These are phyloP conservation scores for Penicillium sp. DNA, from an alignment of 2,329 filamentous ascomycete genomes.

Conservation along the genomic window DNA sequence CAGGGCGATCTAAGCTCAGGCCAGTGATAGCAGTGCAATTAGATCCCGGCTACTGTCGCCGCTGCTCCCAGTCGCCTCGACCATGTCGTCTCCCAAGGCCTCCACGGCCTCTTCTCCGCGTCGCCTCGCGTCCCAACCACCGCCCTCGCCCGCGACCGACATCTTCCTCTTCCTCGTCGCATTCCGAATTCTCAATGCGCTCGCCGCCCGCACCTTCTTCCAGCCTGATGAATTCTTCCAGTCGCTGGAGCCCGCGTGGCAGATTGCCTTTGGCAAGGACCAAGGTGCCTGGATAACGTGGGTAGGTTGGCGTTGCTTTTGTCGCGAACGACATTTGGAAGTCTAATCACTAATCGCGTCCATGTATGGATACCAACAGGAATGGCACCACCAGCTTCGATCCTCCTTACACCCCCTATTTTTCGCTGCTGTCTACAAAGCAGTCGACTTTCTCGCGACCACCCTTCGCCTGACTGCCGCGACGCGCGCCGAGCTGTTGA, in stretches of 20 bases:
- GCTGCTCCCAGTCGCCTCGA: not conserved
- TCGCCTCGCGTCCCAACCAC: slow-evolving; percentile 12
- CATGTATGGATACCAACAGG: slow-evolving; percentile 55
- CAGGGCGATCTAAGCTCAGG: slow-evolving; percentile 5
- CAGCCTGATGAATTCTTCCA: slow-evolving; percentile 99
- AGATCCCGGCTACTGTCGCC: not conserved
- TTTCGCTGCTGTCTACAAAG: slow-evolving; percentile 74
- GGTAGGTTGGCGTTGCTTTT: slow-evolving; percentile 57
- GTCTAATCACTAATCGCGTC: slow-evolving; percentile 6
- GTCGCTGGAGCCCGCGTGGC: slow-evolving; percentile 91
- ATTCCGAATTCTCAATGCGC: slow-evolving; percentile 77
- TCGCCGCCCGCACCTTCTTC: slow-evolving; percentile 84
- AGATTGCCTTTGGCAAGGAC: slow-evolving; percentile 73
- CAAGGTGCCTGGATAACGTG: slow-evolving; percentile 94
- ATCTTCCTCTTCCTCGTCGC: slow-evolving; percentile 54
- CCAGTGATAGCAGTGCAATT: not conserved
- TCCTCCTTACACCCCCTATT: slow-evolving; percentile 89
- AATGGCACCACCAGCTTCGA: slow-evolving; percentile 86
- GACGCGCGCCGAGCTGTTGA: slow-evolving; percentile 65
- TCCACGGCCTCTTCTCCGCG: slow-evolving; percentile 6
- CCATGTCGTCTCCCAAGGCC: not conserved
- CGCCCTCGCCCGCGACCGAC: slow-evolving; percentile 15
- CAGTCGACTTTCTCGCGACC: slow-evolving; percentile 59
- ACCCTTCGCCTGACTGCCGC: slow-evolving; percentile 57
- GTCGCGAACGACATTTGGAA: not conserved